Conservation (phyloP, 176 grass and related monocot species). For the Urochloa ruziziensis region DNA sequence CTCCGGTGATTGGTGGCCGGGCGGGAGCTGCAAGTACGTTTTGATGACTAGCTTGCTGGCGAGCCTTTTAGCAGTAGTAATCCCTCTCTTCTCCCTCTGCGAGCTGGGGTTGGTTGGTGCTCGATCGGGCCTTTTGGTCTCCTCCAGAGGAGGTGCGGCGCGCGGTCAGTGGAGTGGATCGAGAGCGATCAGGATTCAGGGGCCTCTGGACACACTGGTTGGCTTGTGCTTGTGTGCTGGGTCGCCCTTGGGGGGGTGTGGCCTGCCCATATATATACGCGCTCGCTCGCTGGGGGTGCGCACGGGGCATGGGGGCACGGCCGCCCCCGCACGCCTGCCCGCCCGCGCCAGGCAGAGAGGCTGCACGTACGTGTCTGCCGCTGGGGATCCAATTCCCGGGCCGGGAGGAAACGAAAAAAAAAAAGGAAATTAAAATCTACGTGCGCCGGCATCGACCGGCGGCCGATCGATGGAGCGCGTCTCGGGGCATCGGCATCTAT, state of each 20-base stretch:
- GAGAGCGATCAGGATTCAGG: slow-evolving; percentile 19
- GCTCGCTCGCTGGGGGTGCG: not conserved
- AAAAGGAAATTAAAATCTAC: too few relatives aligned
- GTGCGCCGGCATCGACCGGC: not conserved
- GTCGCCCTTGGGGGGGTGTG: not conserved
- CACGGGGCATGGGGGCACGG: not conserved
- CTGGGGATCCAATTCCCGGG: not conserved
- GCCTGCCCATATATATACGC: slow-evolving; percentile 40
- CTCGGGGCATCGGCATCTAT: slow-evolving; percentile 27
- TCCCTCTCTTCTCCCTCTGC: not conserved
- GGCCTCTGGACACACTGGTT: not conserved
- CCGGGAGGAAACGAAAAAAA: too few relatives aligned
- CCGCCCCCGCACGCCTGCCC: not conserved
- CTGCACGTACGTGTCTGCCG: slow-evolving; percentile 22
- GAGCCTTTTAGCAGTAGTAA: not conserved
- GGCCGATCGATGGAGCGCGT: too few relatives aligned
- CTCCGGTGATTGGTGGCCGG: slow-evolving; percentile 23
- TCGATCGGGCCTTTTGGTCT: slow-evolving; percentile 48
- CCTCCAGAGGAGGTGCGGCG: slow-evolving; percentile 29
- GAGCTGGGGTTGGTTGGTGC: not conserved
- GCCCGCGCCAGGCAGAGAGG: not conserved
- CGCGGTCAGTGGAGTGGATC: not conserved
- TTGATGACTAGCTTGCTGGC: slow-evolving; percentile 27
- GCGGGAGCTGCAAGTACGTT: slow-evolving; percentile 43
- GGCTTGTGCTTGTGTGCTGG: slow-evolving; percentile 8